Base-by-base conservation (phyloP, 176 grass and related monocot genomes). In the Oryza meridionalis region DNA sequence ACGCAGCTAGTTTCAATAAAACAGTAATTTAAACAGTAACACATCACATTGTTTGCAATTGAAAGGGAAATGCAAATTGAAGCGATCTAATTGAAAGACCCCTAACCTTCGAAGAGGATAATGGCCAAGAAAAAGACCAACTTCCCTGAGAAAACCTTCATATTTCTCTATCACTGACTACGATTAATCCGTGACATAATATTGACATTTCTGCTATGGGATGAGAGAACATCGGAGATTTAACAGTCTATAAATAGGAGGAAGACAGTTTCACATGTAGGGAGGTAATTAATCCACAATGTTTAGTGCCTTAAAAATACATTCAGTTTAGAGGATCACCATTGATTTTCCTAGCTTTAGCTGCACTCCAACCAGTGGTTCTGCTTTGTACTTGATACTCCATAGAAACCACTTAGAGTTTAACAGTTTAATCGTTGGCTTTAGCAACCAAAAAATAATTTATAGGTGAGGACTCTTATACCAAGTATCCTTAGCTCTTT, bases 21-120 rank as follows among this genome's bases (percentile, higher is more conserved):
- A 4, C 0, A 19, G 8, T 68, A 53, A 40, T 45, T 72, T 53
- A 22, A 27, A 59, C 9, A 24, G 11, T 13, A 66, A 42, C 47
- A 58, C n/a, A 61, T n/a, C 24, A 35, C 35, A 61, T 4, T 61
- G 49, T 61, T 67, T 80, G 25, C 44, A 66, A 46, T 62, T 32
- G 9, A 26, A 77, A 35, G 37, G 2, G 1, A 63, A 2, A 1
- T 61, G 27, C 26, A 72, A 65, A 35, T 31, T 42, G 19, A 63
- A 82, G 31, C 26, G 7, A 73, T 47, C 24, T 14, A 24, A 11
- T 62, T 22, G 58, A 53, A 79, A 29, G 66, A 50, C 73, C 2
- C 7, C 5, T 67, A 24, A 88, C 86, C 86, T 88, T 83, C 74
- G 51, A 82, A 77, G 21, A 88, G 73, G 62, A 77, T 51, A 65